A percentile compares a stretch with the other conserved stretches of the same genome.
These are phyloP conservation scores for Diplodia corticola DNA, from an alignment of 2,329 filamentous ascomycete species.

Conservation along the genomic window DNA sequence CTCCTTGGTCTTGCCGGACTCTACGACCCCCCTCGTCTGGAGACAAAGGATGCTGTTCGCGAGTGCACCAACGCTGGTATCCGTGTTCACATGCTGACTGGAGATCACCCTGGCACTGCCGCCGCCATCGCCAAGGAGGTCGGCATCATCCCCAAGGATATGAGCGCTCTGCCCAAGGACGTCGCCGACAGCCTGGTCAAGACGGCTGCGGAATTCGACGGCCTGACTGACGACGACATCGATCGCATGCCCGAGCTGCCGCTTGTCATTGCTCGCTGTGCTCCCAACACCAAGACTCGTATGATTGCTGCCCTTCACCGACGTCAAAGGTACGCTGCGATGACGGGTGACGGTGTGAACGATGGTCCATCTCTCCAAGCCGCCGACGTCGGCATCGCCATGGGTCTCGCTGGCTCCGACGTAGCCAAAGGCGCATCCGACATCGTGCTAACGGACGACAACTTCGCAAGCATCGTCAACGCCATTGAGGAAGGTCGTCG, in stretches of 20 bases:
- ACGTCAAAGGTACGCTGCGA: conserved; percentile 43
- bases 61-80: conserved; percentile 50
- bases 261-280: conserved; percentile 26
- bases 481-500: conserved; percentile 48
- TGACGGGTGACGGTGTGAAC: conserved; percentile 50
- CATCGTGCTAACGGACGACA: conserved; percentile 49
- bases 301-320: conserved; percentile 39
- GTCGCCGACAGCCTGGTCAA: conserved; percentile 24
- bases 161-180: conserved; percentile 15
- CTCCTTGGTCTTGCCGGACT: conserved; percentile 83
- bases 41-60: conserved; percentile 64
- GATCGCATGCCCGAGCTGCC: conserved; percentile 25
- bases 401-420: conserved; percentile 47
- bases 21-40: conserved; percentile 81
- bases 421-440: conserved; percentile 46
- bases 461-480: conserved; percentile 48
- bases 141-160: conserved; percentile 38
- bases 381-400: conserved; percentile 49
- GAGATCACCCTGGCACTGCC: conserved; percentile 50
- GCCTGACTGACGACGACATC: conserved; percentile 25
- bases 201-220: conserved; percentile 26
- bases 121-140: conserved; percentile 49
- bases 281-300: conserved; percentile 25
- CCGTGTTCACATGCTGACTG: conserved; percentile 52
- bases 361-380: conserved; percentile 48